phyloP scores from a whole-genome alignment of 306 rosid species.

The Castanea crenata region DNA sequence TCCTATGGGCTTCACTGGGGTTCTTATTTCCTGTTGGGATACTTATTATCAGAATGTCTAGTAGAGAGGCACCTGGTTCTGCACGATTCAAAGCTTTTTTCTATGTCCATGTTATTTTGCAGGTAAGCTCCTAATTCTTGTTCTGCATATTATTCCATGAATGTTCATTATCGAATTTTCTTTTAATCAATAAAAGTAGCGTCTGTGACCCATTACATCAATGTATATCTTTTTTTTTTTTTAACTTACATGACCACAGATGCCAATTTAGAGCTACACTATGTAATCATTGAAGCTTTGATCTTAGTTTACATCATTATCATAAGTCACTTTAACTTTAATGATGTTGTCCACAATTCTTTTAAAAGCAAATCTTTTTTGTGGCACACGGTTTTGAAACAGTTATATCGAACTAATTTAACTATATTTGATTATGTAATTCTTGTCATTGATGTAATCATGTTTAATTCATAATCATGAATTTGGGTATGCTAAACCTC shows the following conservation, averaged over 20 bases:
- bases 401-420: background rate
- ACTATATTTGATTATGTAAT: background rate
- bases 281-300: slow-evolving; percentile 34
- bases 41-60: slow-evolving; percentile 63
- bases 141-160: background rate
- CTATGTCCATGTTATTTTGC: slow-evolving; percentile 77
- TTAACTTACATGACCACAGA: slow-evolving; percentile 3
- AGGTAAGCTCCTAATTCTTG: slow-evolving; percentile 47
- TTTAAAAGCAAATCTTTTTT: slow-evolving; percentile 8
- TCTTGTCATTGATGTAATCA: background rate
- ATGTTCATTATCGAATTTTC: background rate
- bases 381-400: slow-evolving; percentile 20
- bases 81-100: slow-evolving; percentile 50
- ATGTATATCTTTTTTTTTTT: background rate
- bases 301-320: slow-evolving; percentile 36
- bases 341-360: slow-evolving; percentile 43
- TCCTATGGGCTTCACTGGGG: slow-evolving; percentile 87
- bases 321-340: slow-evolving; percentile 58
- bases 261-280: slow-evolving; percentile 32
- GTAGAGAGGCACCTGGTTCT: slow-evolving; percentile 49
- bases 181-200: background rate
- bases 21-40: slow-evolving; percentile 82
- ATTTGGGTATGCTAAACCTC: too few species aligned
- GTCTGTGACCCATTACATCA: background rate
- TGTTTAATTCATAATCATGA: background rate